Base-by-base conservation (phyloP, 495 filamentous ascomycete genomes). In the Xylaria intraflava region DNA sequence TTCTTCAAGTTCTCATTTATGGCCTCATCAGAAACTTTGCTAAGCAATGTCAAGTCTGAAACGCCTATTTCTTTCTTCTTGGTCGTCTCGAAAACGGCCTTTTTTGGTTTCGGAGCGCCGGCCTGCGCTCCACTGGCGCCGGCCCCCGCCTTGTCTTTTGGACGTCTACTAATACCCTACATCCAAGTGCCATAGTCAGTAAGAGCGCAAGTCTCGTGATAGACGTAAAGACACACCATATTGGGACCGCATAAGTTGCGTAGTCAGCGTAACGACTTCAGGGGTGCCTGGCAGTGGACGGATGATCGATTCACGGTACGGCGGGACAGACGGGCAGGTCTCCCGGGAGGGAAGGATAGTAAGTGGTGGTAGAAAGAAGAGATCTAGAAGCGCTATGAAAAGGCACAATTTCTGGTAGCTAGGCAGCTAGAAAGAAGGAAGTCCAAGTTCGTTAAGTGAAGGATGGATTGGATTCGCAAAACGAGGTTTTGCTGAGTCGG, bases 11-110 rank as follows among this genome's bases (percentile, higher is more conserved):
- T 99, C 51, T 96, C 92, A 72, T 99, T 99, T 75, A 99, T 99
- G 16, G 91, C 90, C 69, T 99, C 94, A 66, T 97, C 96, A 55
- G 90, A 93, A 55, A 99, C 93, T 73, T 97, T 96, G 74, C 89
- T 95, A 61, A 99, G 86, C 55, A 99, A 77, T 5, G 94, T 99
- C 60, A 99, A 79, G 78, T 99, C 94, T 17, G 94, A 96, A 24
- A 99, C 92, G 50, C 94, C 94, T 57, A 97, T 92, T 71, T 97
- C 90, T 82, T 96, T 97, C 83, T 96, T 97, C 81, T 96, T 96
- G 48, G 83, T 87, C 20, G 81, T 90, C 71, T 99, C 94, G 70
- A 92, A 99, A 20, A 85, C 85, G 44, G 94, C 94, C 75, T 96
- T 97, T 72, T 90, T 92, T 58, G 94, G 86, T 71, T 87, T 87